These are phyloP conservation scores for Rosa chinensis DNA, from an alignment of 306 rosid species.

Conservation along the genomic window DNA sequence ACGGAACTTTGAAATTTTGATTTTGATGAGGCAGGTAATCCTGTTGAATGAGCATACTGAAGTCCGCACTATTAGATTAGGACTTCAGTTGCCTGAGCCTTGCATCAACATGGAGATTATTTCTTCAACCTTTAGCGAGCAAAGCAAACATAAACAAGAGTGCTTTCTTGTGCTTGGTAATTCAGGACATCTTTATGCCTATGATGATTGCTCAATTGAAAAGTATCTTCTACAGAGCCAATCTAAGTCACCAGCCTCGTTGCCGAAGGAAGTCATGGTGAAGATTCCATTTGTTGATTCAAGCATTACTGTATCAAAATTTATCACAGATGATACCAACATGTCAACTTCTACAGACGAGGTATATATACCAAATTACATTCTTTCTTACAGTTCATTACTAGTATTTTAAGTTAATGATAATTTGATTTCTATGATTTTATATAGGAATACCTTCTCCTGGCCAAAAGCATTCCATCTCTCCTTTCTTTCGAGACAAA, in stretches of 20 bases:
- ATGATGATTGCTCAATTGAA: constrained; percentile 68
- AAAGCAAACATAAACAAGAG: constrained; percentile 65
- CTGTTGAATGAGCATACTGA: constrained; percentile 77
- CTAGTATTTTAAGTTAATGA: constrained; percentile 9
- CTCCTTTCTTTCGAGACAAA: constrained; percentile 57
- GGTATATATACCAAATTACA: constrained; percentile 36
- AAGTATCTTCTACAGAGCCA: constrained; percentile 73
- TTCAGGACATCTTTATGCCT: constrained; percentile 63
- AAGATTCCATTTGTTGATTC: constrained; percentile 77
- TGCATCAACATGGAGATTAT: constrained; percentile 72
- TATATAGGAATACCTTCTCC: constrained; percentile 54
- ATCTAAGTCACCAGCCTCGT: constrained; percentile 56
- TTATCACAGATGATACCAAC: constrained; percentile 51
- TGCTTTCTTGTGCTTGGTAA: constrained; percentile 67
- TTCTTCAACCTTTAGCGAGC: constrained; percentile 64
- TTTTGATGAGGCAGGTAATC: constrained; percentile 53
- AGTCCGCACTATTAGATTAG: constrained; percentile 67
- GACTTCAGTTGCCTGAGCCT: constrained; percentile 64
- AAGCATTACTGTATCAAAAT: constrained; percentile 59
- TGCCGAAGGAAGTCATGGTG: constrained; percentile 70
- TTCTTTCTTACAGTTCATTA: constrained; percentile 2
- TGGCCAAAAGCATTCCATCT: constrained; percentile 57
- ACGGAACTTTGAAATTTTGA: not conserved
- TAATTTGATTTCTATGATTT: constrained; percentile 23
- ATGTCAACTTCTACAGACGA: constrained; percentile 45